Evolutionary conservation across 2,329 filamentous ascomycete species (phyloP).

Genomic region (Periconia sp.): DNA sequence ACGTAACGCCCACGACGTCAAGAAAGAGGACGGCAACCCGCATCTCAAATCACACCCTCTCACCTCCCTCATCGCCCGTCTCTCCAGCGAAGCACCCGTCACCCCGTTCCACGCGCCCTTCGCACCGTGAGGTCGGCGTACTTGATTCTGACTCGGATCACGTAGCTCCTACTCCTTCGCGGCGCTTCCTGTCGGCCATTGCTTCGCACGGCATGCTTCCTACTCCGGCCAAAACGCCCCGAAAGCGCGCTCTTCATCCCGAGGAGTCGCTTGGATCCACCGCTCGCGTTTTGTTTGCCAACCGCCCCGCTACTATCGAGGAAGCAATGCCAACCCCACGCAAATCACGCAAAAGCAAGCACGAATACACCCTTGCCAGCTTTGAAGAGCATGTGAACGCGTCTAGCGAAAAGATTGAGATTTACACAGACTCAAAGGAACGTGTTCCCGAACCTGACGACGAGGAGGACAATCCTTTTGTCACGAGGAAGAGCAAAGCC

Average conservation of each 20-base stretch:
- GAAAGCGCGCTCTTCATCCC: conserved; percentile 60
- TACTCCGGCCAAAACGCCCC: conserved; percentile 79
- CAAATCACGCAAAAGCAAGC: conserved; percentile 63
- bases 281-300: conserved; percentile 63
- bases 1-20: conserved; percentile 37
- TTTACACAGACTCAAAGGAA: conserved; percentile 82
- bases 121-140: conserved; percentile 21
- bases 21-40: conserved; percentile 32
- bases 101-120: conserved; percentile 39
- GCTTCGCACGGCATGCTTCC: conserved; percentile 66
- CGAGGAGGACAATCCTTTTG: conserved; percentile 76
- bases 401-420: conserved; percentile 66
- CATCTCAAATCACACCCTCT: conserved; percentile 56
- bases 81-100: conserved; percentile 40
- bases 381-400: conserved; percentile 58
- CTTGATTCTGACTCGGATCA: conserved; percentile 40
- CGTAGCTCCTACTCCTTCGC: conserved; percentile 30
- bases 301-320: conserved; percentile 66
- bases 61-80: conserved; percentile 50
- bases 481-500: conserved; percentile 55
- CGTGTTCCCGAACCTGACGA: conserved; percentile 70
- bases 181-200: conserved; percentile 33
- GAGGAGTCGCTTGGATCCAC: conserved; percentile 52
- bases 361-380: conserved; percentile 48
- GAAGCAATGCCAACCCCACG: conserved; percentile 65